Conservation (phyloP, 495 filamentous ascomycete genomes). For the Penicillium silybi region DNA sequence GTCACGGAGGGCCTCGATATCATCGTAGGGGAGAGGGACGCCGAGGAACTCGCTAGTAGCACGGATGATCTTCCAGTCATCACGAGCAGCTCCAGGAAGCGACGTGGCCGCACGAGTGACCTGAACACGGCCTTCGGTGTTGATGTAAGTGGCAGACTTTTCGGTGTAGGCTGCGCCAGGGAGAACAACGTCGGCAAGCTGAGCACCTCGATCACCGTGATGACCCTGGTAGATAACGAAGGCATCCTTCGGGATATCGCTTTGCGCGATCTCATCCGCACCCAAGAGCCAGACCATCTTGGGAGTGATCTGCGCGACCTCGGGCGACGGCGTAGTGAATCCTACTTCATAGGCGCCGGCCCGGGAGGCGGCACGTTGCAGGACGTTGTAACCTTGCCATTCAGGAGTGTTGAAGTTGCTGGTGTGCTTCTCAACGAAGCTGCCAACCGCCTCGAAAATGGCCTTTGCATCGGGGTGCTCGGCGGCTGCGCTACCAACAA, state of each 20-base stretch:
- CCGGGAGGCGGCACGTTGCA: slow-evolving; percentile 88
- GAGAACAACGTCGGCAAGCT: slow-evolving; percentile 89
- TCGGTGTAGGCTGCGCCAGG: slow-evolving; percentile 95
- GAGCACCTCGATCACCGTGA: slow-evolving; percentile 89
- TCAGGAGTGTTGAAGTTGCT: slow-evolving; percentile 81
- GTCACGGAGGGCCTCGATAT: slow-evolving; percentile 78
- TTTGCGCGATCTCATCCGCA: slow-evolving; percentile 78
- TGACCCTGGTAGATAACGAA: slow-evolving; percentile 98
- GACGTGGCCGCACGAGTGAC: slow-evolving; percentile 84
- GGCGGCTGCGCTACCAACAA: slow-evolving; percentile 82
- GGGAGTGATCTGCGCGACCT: slow-evolving; percentile 73
- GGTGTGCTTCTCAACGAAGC: slow-evolving; percentile 88
- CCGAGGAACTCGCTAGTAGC: slow-evolving; percentile 89
- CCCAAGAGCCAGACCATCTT: slow-evolving; percentile 98
- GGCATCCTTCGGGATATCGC: slow-evolving; percentile 85
- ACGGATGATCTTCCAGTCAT: slow-evolving; percentile 98
- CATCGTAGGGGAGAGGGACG: slow-evolving; percentile 82
- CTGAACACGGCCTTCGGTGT: slow-evolving; percentile 94
- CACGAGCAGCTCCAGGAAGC: slow-evolving; percentile 80
- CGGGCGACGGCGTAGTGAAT: slow-evolving; percentile 76
- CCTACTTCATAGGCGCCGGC: slow-evolving; percentile 92
- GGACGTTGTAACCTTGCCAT: slow-evolving; percentile 96
- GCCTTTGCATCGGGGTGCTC: slow-evolving; percentile 89
- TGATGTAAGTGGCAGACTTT: slow-evolving; percentile 94
- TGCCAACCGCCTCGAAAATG: slow-evolving; percentile 83